Evolutionary conservation across 257 asterid genomes (phyloP).

Genomic region (Plantago major): DNA sequence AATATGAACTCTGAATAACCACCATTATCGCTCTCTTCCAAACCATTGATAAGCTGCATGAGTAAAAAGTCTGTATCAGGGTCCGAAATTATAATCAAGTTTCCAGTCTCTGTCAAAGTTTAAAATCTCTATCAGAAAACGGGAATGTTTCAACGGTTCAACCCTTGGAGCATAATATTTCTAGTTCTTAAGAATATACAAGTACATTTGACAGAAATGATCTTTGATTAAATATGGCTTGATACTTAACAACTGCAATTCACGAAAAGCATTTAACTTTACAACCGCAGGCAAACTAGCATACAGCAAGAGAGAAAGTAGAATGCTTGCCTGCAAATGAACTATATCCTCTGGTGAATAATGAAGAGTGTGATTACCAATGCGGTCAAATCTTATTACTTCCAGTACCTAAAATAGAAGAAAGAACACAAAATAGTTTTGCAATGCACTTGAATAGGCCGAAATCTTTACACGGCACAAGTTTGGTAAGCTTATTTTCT

Average conservation of each 20-base stretch:
- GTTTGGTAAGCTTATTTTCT: constrained; percentile 6
- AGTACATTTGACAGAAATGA: background rate
- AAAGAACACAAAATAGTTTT: background rate
- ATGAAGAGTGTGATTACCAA: constrained; percentile 10
- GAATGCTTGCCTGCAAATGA: constrained; percentile 35
- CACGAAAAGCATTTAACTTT: background rate
- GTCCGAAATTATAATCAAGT: background rate
- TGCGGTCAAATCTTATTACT: constrained; percentile 21
- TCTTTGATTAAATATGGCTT: constrained; percentile 2
- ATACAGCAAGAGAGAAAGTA: background rate
- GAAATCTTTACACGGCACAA: background rate
- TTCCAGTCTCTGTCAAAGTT: background rate
- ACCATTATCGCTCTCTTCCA: constrained; percentile 34
- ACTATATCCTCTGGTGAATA: constrained; percentile 25
- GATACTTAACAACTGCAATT: background rate
- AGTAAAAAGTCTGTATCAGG: constrained; percentile 9
- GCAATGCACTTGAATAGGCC: background rate
- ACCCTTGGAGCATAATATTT: background rate
- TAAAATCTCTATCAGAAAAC: background rate
- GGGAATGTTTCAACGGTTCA: too few relatives aligned
- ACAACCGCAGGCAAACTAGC: background rate
- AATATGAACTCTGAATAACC: constrained; percentile 47
- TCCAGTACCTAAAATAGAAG: constrained; percentile 29
- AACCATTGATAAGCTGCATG: constrained; percentile 41
- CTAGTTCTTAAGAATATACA: constrained; percentile 11